Percentiles rank a stretch among this genome's conserved stretches.
These are phyloP conservation scores for Voacanga thouarsii DNA, from an alignment of 257 asterid species.

Conservation along the genomic window DNA sequence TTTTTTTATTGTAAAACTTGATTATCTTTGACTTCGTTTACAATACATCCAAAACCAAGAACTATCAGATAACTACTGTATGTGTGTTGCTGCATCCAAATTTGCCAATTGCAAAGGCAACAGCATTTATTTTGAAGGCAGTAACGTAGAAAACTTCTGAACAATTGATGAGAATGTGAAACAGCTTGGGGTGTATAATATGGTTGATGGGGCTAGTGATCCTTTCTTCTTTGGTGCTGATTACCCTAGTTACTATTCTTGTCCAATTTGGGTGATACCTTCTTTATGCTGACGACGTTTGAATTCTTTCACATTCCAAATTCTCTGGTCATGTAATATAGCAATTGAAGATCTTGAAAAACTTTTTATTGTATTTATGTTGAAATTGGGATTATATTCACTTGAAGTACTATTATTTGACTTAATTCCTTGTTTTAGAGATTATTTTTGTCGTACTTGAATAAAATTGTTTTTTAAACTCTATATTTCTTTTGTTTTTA, in stretches of 20 bases:
- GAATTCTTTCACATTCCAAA: neutral
- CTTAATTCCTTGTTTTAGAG: too few relatives aligned
- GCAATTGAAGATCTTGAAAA: too few relatives aligned
- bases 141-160: conserved; percentile 17
- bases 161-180: conserved; percentile 9
- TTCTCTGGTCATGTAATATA: too few relatives aligned
- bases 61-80: conserved; percentile 10
- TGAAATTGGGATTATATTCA: too few relatives aligned
- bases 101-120: conserved; percentile 22
- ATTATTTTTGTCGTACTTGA: too few relatives aligned
- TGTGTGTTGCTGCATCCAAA: conserved; percentile 17
- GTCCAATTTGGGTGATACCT: conserved; percentile 24
- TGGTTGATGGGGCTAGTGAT: conserved; percentile 7
- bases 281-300: conserved; percentile 5
- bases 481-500: too few relatives aligned
- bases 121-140: conserved; percentile 29
- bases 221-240: conserved; percentile 17
- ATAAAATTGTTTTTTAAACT: too few relatives aligned
- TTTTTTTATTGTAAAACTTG: too few relatives aligned
- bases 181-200: conserved; percentile 12
- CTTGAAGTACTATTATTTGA: too few relatives aligned
- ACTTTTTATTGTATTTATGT: too few relatives aligned
- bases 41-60: too few relatives aligned
- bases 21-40: too few relatives aligned
- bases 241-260: conserved; percentile 18